These are phyloP conservation scores for Acacia pycnantha DNA, from an alignment of 331 rosid species.

Conservation along the genomic window DNA sequence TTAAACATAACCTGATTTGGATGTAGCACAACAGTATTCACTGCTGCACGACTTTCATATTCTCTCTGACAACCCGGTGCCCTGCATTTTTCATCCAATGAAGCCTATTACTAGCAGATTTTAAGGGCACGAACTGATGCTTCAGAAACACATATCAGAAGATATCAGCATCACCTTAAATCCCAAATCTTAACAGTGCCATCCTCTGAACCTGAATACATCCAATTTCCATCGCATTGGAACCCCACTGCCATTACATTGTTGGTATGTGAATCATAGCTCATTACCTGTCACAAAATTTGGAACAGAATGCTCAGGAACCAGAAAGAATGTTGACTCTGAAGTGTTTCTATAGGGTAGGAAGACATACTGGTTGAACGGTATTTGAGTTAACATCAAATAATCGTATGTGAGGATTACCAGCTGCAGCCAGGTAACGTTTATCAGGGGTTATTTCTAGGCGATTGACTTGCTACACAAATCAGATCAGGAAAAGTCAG, in stretches of 20 bases:
- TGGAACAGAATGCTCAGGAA: neutral
- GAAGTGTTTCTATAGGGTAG: neutral
- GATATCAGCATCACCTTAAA: constrained; percentile 69
- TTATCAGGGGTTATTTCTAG: constrained; percentile 99
- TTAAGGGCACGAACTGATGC: constrained; percentile 3
- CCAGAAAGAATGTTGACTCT: neutral
- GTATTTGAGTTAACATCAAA: constrained; percentile 92
- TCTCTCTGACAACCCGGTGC: constrained; percentile 99
- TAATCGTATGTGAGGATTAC: constrained; percentile 93
- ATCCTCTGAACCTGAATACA: constrained; percentile 99
- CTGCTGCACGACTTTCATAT: constrained; percentile 98
- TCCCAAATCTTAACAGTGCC: constrained; percentile 99
- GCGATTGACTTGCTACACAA: constrained; percentile 80
- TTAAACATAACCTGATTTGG: constrained; percentile 79
- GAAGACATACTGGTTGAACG: constrained; percentile 81
- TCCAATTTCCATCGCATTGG: constrained; percentile 99
- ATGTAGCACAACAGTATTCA: constrained; percentile 95
- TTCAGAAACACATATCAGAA: constrained; percentile 35
- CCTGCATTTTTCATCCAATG: constrained; percentile 46
- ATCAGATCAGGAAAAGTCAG: constrained; percentile 34
- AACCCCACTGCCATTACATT: constrained; percentile 97
- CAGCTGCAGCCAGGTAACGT: constrained; percentile 90
- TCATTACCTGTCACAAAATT: constrained; percentile 66
- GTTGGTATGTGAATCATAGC: constrained; percentile 94
- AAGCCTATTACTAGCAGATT: constrained; percentile 9